A percentile compares a stretch with the other conserved stretches of the same genome.
Evolutionary conservation across 176 grass and related monocot species (phyloP).

Genomic region (Rhynchospora breviuscula): DNA sequence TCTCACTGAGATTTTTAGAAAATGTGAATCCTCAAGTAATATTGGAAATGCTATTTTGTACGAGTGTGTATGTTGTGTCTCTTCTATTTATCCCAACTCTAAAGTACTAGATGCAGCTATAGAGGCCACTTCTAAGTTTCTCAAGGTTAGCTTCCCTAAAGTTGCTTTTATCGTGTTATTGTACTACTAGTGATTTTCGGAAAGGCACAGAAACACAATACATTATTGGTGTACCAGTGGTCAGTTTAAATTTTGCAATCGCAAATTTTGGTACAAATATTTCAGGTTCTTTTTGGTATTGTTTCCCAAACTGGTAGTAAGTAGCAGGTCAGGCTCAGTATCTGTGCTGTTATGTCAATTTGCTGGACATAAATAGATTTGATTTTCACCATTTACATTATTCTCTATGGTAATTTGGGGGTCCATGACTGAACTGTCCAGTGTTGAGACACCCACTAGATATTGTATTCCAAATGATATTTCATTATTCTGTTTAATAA

Average conservation of each 20-base stretch:
- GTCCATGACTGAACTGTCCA: background rate
- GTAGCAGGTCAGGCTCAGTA: background rate
- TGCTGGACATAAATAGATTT: background rate
- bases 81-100: conserved; percentile 88
- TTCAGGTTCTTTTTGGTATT: background rate
- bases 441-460: background rate
- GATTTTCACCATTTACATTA: background rate
- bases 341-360: background rate
- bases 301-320: background rate
- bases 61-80: conserved; percentile 94
- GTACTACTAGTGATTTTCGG: background rate
- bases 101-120: conserved; percentile 87
- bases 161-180: background rate
- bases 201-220: background rate
- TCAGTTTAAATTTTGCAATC: background rate
- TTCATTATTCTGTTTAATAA: background rate
- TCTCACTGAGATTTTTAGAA: conserved; percentile 90
- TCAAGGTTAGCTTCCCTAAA: conserved; percentile 57
- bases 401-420: background rate
- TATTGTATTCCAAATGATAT: background rate
- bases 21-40: conserved; percentile 87
- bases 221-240: background rate
- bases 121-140: conserved; percentile 95
- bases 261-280: background rate
- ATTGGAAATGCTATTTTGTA: conserved; percentile 98